Evolutionary conservation across 805 yeast genomes (phyloP).

Genomic region (Helenozyma rhizophorensis): DNA sequence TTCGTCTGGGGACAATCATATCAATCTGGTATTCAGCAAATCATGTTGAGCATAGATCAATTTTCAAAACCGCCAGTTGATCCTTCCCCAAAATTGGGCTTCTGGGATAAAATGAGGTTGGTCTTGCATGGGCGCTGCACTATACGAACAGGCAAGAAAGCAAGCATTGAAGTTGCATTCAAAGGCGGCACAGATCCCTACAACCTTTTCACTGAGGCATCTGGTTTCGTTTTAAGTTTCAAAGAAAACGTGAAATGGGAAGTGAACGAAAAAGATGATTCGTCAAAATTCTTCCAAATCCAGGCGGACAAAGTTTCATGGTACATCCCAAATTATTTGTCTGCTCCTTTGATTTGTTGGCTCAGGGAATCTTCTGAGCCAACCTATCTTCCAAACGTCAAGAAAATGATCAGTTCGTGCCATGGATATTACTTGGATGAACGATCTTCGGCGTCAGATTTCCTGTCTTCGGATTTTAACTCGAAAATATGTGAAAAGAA

Average conservation of each 20-base stretch:
- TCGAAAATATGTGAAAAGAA: slow-evolving; percentile 39
- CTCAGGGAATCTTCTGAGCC: slow-evolving; percentile 43
- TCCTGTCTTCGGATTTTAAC: neutral
- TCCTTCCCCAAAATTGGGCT: slow-evolving; percentile 78
- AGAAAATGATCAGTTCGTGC: slow-evolving; percentile 40
- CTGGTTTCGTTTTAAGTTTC: slow-evolving; percentile 80
- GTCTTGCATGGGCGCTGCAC: slow-evolving; percentile 68
- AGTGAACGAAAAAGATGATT: slow-evolving; percentile 64
- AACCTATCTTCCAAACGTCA: slow-evolving; percentile 44
- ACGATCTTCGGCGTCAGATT: slow-evolving; percentile 1
- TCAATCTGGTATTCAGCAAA: slow-evolving; percentile 78
- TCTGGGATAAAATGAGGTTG: slow-evolving; percentile 86
- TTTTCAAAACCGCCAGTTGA: slow-evolving; percentile 89
- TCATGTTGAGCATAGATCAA: slow-evolving; percentile 71
- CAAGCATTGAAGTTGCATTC: slow-evolving; percentile 53
- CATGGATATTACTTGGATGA: slow-evolving; percentile 46
- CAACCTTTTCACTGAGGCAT: slow-evolving; percentile 53
- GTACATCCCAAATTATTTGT: slow-evolving; percentile 72
- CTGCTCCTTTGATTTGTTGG: slow-evolving; percentile 52
- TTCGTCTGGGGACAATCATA: slow-evolving; percentile 83
- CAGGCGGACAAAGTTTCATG: slow-evolving; percentile 59
- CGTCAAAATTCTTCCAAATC: slow-evolving; percentile 62
- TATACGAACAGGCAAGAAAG: slow-evolving; percentile 46
- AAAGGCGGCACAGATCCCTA: slow-evolving; percentile 84
- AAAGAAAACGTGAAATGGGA: slow-evolving; percentile 53